Base-by-base conservation (phyloP, 176 grass and related monocot genomes). In the Otatea glauca region DNA sequence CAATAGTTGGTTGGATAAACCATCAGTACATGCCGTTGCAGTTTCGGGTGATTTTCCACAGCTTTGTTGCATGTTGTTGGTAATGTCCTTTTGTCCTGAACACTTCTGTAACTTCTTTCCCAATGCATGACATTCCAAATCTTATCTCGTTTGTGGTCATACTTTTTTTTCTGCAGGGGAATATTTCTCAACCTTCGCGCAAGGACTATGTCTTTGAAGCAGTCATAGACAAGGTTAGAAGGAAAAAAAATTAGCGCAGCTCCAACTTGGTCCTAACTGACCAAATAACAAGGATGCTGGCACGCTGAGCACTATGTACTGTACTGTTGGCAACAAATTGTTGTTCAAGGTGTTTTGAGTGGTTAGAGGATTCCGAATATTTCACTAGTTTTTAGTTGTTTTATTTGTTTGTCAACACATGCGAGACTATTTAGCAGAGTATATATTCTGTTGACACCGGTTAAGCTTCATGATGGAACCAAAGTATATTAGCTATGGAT, bases 111-210 rank as follows among this genome's bases (percentile, higher is more conserved):
- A 29, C 35, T 75, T 45, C 8, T 47, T 59, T 67, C 56, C 1
- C 0, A 2, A 65, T 39, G 12, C 37, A 51, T 73, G 21, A 80
- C 39, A 45, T 68, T 38, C 18, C 59, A 25, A 5, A 37, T 63
- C 75, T 79, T 23, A 37, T 17, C 53, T 41, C 24, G 76, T 32
- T 44, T 6, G 44, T 81, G 71, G 13, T 39, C 55, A 66, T 83
- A 68, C 11, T 39, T 20, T 25, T 70, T 24, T 50, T 20, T 17
- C 17, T 58, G 27, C 87, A 93, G 95, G 92, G 96, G 96, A 66
- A 93, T 98, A 92, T 98, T 98, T 90, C 82, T 98, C 44, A 98
- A 95, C 80, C 92, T 95, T 76, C 87, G 96, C 11, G 93, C 96
- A 20, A 92, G 92, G 81, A 83, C 95, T 1, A 70, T 85, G 82